Evolutionary conservation across 192 early-diverging fungal species (phyloP), one percentile per base, ranked within the genome.

Genomic region (Coemansia sp.): DNA sequence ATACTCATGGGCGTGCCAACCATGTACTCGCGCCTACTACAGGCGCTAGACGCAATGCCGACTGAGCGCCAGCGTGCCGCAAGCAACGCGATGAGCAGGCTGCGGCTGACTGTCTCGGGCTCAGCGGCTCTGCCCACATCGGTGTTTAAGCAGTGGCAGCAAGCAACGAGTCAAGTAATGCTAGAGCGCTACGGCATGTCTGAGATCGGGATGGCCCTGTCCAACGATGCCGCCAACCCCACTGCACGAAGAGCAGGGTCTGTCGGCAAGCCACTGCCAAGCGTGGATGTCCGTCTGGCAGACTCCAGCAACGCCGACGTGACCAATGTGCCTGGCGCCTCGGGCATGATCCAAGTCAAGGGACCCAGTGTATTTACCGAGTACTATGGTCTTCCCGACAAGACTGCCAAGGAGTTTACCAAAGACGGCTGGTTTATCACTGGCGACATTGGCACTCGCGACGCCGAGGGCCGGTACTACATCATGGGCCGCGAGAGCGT

Each of bases 1-100:
- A 60, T 94, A 14, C 89, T 95, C 60, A 96, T 95, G 95, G 92
- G 91, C 5, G 95, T 96, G 13, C 95, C 95, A 3, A 94, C 95
- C 16, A 91, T 95, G 65, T 95, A 96, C 83, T 85, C 90, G 3
- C 91, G 90, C 72, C 77, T 96, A 46, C 76, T 88, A 13, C 77
- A 82, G 47, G 73, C 84, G 16, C 88, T 90, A 52, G 80, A 88
- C 19, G 67, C 53, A 4, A 78, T 91, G 79, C 53, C 66, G 5
- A 35, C 50, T 0, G 70, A 66, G 21, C 64, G 72, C 49, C 87
- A 87, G 69, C 21, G 0, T 1, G 47, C 58, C 14, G 89, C 87
- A 4, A 68, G 75, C 28, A 52, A 63, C 9, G 73, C 89, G 4
- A 90, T 89, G 72, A 33, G 78, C 19, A 87, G 87, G 47, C 90